Evolutionary conservation across 192 early-diverging fungal genomes (phyloP).

Genomic region (Mortierella alpina): DNA sequence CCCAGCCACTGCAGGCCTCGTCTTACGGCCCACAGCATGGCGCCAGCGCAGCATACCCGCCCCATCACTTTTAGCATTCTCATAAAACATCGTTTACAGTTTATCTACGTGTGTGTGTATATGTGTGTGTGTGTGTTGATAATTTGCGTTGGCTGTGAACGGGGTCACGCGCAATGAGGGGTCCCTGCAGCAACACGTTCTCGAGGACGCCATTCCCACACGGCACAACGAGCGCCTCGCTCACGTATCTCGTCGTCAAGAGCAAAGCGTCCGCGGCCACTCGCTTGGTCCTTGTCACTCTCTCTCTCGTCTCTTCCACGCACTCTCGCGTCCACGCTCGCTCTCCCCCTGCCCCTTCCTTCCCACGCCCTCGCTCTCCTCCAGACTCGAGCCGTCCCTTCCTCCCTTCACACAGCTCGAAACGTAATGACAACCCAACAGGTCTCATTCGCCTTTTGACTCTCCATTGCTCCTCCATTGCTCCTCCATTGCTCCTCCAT

Average conservation of each 20-base stretch:
- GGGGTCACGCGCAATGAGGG: background rate
- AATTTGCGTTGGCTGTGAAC: background rate
- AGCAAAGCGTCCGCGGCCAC: background rate
- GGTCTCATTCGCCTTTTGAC: too few species aligned
- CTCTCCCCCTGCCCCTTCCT: background rate
- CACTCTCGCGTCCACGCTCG: background rate
- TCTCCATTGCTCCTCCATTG: background rate
- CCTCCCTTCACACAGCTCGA: background rate
- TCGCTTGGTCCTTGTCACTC: background rate
- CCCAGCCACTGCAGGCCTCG: conserved; percentile 10
- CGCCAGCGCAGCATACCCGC: background rate
- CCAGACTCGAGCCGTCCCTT: background rate
- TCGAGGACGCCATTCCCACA: background rate
- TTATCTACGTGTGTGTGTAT: background rate
- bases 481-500: background rate
- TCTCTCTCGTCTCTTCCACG: background rate
- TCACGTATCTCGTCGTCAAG: background rate
- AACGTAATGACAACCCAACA: too few species aligned
- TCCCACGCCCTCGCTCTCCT: background rate
- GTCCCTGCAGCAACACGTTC: conserved; percentile 1
- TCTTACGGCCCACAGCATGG: background rate
- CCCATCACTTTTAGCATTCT: background rate
- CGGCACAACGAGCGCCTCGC: background rate
- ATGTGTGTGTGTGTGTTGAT: background rate
- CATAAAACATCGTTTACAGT: background rate